Evolutionary conservation across 192 early-diverging fungal genomes (phyloP), one percentile per base, ranked within the genome.

Genomic region (Umbelopsis sp.): DNA sequence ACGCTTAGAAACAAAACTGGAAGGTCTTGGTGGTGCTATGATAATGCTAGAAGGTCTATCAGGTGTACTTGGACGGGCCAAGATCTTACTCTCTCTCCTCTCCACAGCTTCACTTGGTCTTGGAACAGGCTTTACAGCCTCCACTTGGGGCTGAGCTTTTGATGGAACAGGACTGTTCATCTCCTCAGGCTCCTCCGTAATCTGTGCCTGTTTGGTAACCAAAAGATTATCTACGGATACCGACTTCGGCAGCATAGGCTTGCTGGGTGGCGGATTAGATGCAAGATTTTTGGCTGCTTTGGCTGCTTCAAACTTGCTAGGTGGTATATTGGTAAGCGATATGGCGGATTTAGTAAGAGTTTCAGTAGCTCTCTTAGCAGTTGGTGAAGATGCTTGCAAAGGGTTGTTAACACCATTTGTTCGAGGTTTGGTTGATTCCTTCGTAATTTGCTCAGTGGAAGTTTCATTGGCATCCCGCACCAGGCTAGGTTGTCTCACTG

Each of bases 1-100:
- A 12, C 79, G 71, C 38, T 81, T 81, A 43, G 79, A 75, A 11
- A 77, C 79, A 66, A 74, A 71, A 34, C 72, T 74, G 24, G 79
- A 77, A 38, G 79, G 79, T 34, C 79, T 51, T 32, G 77, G 75
- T 3, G 69, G 70, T 2, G 56, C 32, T 17, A 62, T 62, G 26
- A 62, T n/a, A 17, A 62, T 62, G 20, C 56, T 62, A 14, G 56
- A 3, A 17, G 29, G 56, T 29, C 56, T 26, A 34, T 62, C 56
- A 14, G 56, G 56, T 20, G 56, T 62, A 32, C 29, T 26, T 34
- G 56, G 56, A 4, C 56, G 56, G 4, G 56, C 32, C 56, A 62
- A 2, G 5, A 49, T 62, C 31, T 20, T 62, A n/a, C 56, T 26
- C 26, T 62, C 56, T 0, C 20, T 17, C 16, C 47, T 49, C 29